These are phyloP conservation scores for Lyophyllum atratum DNA, from an alignment of 768 basidiomycete species.

Conservation along the genomic window DNA sequence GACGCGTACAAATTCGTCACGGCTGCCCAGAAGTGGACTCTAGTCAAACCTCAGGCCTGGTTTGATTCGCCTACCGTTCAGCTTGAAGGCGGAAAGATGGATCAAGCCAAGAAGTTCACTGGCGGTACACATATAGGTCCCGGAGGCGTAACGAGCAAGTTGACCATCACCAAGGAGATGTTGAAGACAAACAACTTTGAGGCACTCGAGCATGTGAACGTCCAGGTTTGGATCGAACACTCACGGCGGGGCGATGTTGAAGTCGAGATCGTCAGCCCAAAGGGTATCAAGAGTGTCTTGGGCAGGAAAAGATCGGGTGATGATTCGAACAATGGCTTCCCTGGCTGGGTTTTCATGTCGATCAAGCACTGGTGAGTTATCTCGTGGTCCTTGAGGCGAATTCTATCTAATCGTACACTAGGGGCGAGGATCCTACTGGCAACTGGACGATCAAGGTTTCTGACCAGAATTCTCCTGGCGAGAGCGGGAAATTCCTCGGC, in stretches of 20 bases:
- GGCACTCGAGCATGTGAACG: slow-evolving; percentile 86
- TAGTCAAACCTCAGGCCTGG: slow-evolving; percentile 95
- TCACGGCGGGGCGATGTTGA: slow-evolving; percentile 87
- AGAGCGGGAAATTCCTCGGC: slow-evolving; percentile 73
- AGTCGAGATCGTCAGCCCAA: slow-evolving; percentile 85
- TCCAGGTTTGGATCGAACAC: slow-evolving; percentile 92
- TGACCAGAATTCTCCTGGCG: slow-evolving; percentile 61
- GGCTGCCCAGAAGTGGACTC: slow-evolving; percentile 77
- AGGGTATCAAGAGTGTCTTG: slow-evolving; percentile 82
- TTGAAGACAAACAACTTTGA: slow-evolving; percentile 80
- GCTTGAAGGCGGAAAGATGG: slow-evolving; percentile 60
- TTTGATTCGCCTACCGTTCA: slow-evolving; percentile 72
- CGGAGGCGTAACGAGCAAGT: slow-evolving; percentile 65
- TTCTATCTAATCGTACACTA: slow-evolving; percentile 33
- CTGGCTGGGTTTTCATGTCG: slow-evolving; percentile 96
- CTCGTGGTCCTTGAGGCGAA: neutral
- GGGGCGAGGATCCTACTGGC: slow-evolving; percentile 94
- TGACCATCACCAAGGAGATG: slow-evolving; percentile 68
- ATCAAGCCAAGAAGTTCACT: slow-evolving; percentile 47
- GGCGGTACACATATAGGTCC: slow-evolving; percentile 68
- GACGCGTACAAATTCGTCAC: slow-evolving; percentile 84
- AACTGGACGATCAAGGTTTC: slow-evolving; percentile 88
- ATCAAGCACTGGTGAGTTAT: slow-evolving; percentile 91
- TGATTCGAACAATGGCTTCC: slow-evolving; percentile 64
- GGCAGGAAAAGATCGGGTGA: slow-evolving; percentile 74